phyloP scores from a whole-genome alignment of 2,329 filamentous ascomycete genomes.

The Canariomyces notabilis region DNA sequence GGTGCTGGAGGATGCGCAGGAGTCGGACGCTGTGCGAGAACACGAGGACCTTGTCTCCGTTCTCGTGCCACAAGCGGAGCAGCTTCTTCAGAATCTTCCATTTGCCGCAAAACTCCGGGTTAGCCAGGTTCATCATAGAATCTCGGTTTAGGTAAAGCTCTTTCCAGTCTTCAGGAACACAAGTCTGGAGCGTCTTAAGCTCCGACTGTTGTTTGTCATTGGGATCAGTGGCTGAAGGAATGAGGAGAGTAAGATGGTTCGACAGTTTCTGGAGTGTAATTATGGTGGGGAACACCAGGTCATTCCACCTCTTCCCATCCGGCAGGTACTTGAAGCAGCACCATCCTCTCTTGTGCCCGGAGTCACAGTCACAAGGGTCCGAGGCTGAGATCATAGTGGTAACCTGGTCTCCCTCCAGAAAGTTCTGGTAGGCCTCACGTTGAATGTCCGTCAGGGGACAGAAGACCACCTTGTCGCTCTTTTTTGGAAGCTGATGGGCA shows the following conservation, averaged over 20 bases:
- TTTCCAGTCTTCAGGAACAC: conserved; percentile 70
- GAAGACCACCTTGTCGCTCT: conserved; percentile 91
- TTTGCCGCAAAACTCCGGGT: conserved; percentile 91
- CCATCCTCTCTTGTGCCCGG: conserved; percentile 68
- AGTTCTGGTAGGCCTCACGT: conserved; percentile 74
- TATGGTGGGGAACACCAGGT: conserved; percentile 80
- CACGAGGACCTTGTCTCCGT: conserved; percentile 89
- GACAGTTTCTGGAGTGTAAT: conserved; percentile 78
- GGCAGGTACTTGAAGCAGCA: conserved; percentile 65
- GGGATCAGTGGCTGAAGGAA: conserved; percentile 61
- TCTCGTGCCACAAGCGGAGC: conserved; percentile 81
- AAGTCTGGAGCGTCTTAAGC: conserved; percentile 65
- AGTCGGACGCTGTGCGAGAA: conserved; percentile 90
- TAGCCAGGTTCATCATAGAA: conserved; percentile 72
- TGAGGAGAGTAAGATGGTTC: conserved; percentile 85
- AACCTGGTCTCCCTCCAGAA: conserved; percentile 68
- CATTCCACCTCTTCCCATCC: conserved; percentile 61
- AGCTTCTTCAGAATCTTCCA: conserved; percentile 89
- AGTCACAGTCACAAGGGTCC: conserved; percentile 65
- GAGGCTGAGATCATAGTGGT: conserved; percentile 62
- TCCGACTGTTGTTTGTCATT: conserved; percentile 74
- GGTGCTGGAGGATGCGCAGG: conserved; percentile 73
- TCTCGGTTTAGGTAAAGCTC: conserved; percentile 70
- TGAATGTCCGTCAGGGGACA: conserved; percentile 84
- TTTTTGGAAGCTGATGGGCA: conserved; percentile 86